phyloP scores from a whole-genome alignment of 768 basidiomycete genomes.

The Leccinum variicolor region DNA sequence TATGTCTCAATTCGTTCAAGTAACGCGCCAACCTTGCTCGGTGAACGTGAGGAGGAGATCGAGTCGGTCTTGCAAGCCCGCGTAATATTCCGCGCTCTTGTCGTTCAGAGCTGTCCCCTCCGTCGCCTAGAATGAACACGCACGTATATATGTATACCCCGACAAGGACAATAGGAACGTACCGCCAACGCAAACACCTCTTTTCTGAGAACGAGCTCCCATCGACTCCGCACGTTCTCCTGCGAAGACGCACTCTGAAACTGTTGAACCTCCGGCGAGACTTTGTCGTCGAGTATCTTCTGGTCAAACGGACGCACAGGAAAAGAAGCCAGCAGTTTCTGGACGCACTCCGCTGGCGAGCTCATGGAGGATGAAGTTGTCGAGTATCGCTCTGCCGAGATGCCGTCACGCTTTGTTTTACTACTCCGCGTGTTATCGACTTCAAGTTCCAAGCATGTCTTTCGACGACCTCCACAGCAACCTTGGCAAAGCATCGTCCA shows the following conservation, averaged over 20 bases:
- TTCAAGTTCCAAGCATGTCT: conserved; percentile 19
- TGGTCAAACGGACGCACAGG: conserved; percentile 50
- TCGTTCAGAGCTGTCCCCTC: conserved; percentile 66
- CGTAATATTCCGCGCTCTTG: conserved; percentile 55
- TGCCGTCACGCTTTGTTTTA: conserved; percentile 14
- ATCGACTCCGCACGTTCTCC: conserved; percentile 66
- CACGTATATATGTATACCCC: background rate
- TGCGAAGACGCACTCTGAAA: conserved; percentile 40
- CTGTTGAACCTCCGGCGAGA: conserved; percentile 43
- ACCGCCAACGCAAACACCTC: conserved; percentile 75
- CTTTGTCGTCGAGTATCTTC: conserved; percentile 45
- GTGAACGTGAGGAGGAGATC: conserved; percentile 77
- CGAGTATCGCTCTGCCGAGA: conserved; percentile 18
- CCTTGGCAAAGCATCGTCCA: background rate
- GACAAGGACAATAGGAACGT: conserved; percentile 25
- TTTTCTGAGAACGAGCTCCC: conserved; percentile 71
- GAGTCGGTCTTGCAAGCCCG: conserved; percentile 54
- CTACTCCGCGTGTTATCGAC: conserved; percentile 20
- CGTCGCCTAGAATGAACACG: conserved; percentile 45
- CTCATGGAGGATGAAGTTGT: conserved; percentile 34
- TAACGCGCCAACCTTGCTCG: conserved; percentile 56
- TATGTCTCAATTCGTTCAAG: background rate
- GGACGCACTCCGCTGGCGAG: conserved; percentile 50
- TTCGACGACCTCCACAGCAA: conserved; percentile 22
- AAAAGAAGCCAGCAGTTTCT: conserved; percentile 48